Evolutionary conservation across 2,329 filamentous ascomycete species (phyloP).

Genomic region (Microascus cirrosus): DNA sequence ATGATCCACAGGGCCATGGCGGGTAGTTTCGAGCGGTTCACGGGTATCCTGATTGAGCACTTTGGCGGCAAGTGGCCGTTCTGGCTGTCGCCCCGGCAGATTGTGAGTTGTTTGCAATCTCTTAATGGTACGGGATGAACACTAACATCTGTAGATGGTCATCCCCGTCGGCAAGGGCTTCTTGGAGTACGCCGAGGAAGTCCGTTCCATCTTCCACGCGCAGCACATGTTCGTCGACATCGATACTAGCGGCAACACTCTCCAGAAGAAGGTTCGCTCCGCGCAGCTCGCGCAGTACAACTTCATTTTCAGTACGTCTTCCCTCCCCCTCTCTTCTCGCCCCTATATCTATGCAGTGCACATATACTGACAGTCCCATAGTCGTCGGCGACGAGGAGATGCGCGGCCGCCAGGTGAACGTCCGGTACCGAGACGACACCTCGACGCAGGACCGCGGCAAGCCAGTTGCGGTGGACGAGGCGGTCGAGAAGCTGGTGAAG

Average conservation of each 20-base stretch:
- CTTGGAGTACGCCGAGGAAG: conserved; percentile 65
- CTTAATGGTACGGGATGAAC: conserved; percentile 16
- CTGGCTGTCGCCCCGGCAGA: conserved; percentile 77
- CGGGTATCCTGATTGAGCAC: conserved; percentile 73
- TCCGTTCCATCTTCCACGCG: conserved; percentile 56
- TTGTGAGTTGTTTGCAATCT: conserved; percentile 24
- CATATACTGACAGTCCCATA: neutral
- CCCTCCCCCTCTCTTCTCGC: neutral
- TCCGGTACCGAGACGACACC: conserved; percentile 53
- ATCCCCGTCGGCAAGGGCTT: conserved; percentile 65
- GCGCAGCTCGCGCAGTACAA: conserved; percentile 75
- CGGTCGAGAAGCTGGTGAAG: conserved; percentile 40
- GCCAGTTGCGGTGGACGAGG: conserved; percentile 44
- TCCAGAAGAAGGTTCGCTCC: conserved; percentile 82
- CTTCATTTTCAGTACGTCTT: conserved; percentile 58
- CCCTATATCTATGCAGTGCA: neutral
- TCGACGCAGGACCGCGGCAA: conserved; percentile 50
- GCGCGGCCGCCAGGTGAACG: conserved; percentile 48
- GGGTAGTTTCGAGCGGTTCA: conserved; percentile 51
- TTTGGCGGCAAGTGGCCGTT: conserved; percentile 84
- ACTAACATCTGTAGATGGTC: conserved; percentile 24
- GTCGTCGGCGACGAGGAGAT: conserved; percentile 53
- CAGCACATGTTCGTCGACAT: conserved; percentile 58
- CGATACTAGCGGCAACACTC: conserved; percentile 54
- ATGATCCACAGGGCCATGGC: conserved; percentile 83